These are phyloP conservation scores for Candida sithepensis DNA, from an alignment of 805 yeast species.

Conservation along the genomic window DNA sequence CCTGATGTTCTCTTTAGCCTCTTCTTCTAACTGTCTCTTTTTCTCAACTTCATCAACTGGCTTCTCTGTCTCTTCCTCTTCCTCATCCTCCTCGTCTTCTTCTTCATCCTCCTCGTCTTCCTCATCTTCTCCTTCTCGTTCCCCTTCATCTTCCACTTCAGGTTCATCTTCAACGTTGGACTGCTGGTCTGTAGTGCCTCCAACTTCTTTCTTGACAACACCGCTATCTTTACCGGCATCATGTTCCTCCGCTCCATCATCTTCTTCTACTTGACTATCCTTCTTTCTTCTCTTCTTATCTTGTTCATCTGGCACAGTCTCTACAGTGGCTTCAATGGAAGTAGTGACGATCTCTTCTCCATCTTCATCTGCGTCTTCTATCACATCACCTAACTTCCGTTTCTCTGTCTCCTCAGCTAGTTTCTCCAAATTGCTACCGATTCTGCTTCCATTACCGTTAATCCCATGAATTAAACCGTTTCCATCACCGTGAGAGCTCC, in stretches of 20 bases:
- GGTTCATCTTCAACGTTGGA: slow-evolving; percentile 4
- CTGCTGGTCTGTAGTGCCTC: no score
- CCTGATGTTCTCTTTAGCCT: slow-evolving; percentile 40
- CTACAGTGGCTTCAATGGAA: not conserved
- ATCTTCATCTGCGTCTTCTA: slow-evolving; percentile 24
- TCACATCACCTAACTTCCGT: slow-evolving; percentile 18
- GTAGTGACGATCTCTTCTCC: not conserved
- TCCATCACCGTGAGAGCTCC: not conserved
- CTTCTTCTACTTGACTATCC: slow-evolving; percentile 24
- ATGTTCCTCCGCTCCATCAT: not conserved
- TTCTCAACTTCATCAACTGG: slow-evolving; percentile 23
- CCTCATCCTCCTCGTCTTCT: slow-evolving; percentile 10
- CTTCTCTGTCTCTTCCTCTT: slow-evolving; percentile 18
- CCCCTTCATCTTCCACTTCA: not conserved
- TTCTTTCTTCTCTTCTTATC: not conserved
- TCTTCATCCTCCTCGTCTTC: slow-evolving; percentile 14
- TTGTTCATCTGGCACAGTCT: not conserved
- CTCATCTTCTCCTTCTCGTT: slow-evolving; percentile 7
- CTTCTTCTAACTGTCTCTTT: slow-evolving; percentile 23
- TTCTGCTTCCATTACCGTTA: not conserved
- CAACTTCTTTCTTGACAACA: no score
- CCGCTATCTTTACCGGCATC: no score
- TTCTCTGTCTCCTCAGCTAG: slow-evolving; percentile 37
- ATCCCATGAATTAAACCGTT: not conserved
- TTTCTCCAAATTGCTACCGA: slow-evolving; percentile 39